Conservation (phyloP, 306 rosid genomes). For the Alnus rubra region DNA sequence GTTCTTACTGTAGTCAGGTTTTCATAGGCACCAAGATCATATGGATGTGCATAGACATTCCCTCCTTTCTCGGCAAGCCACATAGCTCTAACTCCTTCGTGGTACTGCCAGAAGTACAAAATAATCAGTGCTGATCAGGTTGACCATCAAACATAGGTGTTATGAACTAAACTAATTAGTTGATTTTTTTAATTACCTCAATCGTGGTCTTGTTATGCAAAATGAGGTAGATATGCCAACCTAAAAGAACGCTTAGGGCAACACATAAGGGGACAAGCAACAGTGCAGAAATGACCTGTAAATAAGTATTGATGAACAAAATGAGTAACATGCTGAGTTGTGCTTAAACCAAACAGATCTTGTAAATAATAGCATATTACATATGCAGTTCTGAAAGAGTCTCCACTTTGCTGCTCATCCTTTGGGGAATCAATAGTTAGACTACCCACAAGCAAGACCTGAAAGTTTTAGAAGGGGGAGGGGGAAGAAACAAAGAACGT, state of each 20-base stretch:
- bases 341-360: conserved; percentile 13
- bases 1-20: conserved; percentile 72
- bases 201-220: conserved; percentile 94
- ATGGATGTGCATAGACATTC: conserved; percentile 79
- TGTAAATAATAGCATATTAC: conserved; percentile 45
- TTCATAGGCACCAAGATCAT: conserved; percentile 89
- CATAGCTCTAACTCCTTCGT: conserved; percentile 96
- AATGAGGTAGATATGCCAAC: conserved; percentile 88
- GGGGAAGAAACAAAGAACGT: conserved; percentile 6
- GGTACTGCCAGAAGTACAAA: conserved; percentile 56
- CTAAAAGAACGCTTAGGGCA: conserved; percentile 73
- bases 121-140: conserved; percentile 28
- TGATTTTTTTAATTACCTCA: conserved; percentile 63
- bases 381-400: conserved; percentile 70
- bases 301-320: conserved; percentile 37
- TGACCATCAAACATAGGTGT: conserved; percentile 23
- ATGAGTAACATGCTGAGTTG: conserved; percentile 17
- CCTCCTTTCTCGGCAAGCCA: conserved; percentile 99
- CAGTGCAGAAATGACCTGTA: conserved; percentile 79
- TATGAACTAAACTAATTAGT: conserved; percentile 22
- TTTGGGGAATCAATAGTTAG: conserved; percentile 54
- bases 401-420: conserved; percentile 63
- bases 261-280: conserved; percentile 71
- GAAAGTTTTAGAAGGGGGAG: conserved; percentile 27
- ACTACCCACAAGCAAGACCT: conserved; percentile 90